A percentile compares a stretch with the other conserved stretches of the same genome.
These are phyloP conservation scores for Fusarium heterosporum DNA, from an alignment of 2,329 filamentous ascomycete species.

Conservation along the genomic window DNA sequence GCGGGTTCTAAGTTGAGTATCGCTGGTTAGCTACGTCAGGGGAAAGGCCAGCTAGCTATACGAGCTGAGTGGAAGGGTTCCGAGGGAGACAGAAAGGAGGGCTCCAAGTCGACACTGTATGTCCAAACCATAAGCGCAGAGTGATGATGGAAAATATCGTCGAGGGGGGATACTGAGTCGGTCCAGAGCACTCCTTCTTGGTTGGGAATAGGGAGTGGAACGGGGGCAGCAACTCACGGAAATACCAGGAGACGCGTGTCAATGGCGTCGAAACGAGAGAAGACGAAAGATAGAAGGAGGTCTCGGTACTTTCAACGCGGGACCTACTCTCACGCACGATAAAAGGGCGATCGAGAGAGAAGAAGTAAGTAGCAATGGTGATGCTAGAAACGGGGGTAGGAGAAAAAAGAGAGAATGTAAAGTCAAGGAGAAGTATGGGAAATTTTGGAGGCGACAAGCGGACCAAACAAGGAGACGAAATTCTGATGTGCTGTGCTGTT, in stretches of 20 bases:
- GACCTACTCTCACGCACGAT: slow-evolving; percentile 47
- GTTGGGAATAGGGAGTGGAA: slow-evolving; percentile 37
- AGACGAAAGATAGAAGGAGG: slow-evolving; percentile 45
- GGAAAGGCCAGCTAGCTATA: slow-evolving; percentile 44
- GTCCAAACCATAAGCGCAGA: slow-evolving; percentile 21
- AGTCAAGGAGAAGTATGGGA: slow-evolving; percentile 47
- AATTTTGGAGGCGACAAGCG: slow-evolving; percentile 49
- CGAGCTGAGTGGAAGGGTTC: slow-evolving; percentile 30
- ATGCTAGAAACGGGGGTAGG: slow-evolving; percentile 45
- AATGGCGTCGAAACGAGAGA: slow-evolving; percentile 49
- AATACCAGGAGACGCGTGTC: slow-evolving; percentile 51
- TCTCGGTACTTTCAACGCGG: slow-evolving; percentile 38
- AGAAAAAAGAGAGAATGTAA: slow-evolving; percentile 42
- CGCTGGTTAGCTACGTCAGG: slow-evolving; percentile 46
- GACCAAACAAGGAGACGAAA: slow-evolving; percentile 49
- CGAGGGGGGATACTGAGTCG: slow-evolving; percentile 7
- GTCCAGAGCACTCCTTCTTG: slow-evolving; percentile 37
- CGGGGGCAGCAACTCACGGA: slow-evolving; percentile 45
- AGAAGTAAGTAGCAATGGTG: slow-evolving; percentile 55
- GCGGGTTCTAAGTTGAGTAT: slow-evolving; percentile 40
- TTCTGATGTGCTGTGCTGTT: slow-evolving; percentile 52
- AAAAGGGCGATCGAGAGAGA: slow-evolving; percentile 47
- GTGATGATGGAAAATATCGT: slow-evolving; percentile 4
- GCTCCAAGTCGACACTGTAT: slow-evolving; percentile 3
- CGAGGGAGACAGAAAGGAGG: slow-evolving; percentile 16